phyloP scores from a whole-genome alignment of 78 protist species.

The Creolimax fragrantissima region DNA sequence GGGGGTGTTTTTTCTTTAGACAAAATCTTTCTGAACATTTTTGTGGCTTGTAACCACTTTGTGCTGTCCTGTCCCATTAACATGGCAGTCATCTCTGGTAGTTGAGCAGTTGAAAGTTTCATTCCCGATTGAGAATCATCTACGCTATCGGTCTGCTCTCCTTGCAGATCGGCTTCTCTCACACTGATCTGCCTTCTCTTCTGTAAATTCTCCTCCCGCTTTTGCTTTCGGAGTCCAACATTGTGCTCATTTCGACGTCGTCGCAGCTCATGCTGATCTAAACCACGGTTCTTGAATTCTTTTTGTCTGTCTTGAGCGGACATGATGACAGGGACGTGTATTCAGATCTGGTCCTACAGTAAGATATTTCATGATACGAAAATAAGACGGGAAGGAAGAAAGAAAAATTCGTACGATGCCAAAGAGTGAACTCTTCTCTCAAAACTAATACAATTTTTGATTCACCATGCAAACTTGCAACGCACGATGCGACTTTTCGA shows the following conservation, averaged over 20 bases:
- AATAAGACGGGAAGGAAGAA: too few species aligned
- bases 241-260: not conserved
- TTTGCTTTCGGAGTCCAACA: constrained; percentile 61
- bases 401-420: too few species aligned
- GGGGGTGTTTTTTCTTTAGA: constrained; percentile 84
- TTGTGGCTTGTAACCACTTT: constrained; percentile 31
- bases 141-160: not conserved
- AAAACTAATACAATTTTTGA: too few species aligned
- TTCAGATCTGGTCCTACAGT: not conserved
- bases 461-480: too few species aligned
- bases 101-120: not conserved
- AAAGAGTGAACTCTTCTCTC: too few species aligned
- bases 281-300: not conserved
- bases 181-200: constrained; percentile 47
- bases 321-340: not conserved
- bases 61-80: constrained; percentile 9
- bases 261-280: not conserved
- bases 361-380: too few species aligned
- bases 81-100: not conserved
- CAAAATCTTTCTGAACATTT: constrained; percentile 70
- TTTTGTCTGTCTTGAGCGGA: not conserved
- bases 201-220: constrained; percentile 50
- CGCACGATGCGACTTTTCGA: too few species aligned
- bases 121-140: not conserved
- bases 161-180: not conserved